Base-by-base conservation (phyloP, 2,329 filamentous ascomycete genomes). In the Acephala macrosclerotiorum region DNA sequence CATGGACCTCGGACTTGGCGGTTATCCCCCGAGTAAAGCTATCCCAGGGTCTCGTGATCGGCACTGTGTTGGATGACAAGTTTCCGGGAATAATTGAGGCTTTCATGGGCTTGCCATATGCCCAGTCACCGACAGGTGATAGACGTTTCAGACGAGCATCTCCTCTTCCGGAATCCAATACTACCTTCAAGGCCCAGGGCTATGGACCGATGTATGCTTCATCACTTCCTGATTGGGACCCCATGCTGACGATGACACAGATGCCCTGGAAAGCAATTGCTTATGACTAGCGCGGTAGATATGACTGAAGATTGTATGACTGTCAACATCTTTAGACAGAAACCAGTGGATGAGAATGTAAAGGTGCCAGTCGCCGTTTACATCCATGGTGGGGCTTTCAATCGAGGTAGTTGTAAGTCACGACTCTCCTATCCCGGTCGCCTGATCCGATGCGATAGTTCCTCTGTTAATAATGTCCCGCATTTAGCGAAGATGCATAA, bases 341-440 rank as follows among this genome's bases (percentile, higher is more conserved):
- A 70, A 68, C 20, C 53, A 73, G 35, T 71, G 65, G 40, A 74
- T 68, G 60, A 75, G 70, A 63, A 56, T 16, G 59, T 60, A 53
- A 69, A 63, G 63, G 66, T 83, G 26, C 82, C 85, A 4, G 83
- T 87, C 20, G 77, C 85, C 7, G 75, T 89, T 1, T 90, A 88
- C 72, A 79, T 90, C 35, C 87, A 90, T 72, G 87, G 87, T 49
- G 88, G 88, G 2, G 86, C 81, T 6, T 90, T 89, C 79, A 84
- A 88, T 79, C 65, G 71, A 7, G 72, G 71, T 18, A 67, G 64
- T 33, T 66, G 71, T 55, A 35, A 26, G 29, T 11, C n/a, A 82
- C 29, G 29, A 9, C 29, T 33, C 4, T 33, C 29, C 89, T 63
- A 82, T 90, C 71, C 85, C 88, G 7, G 40, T 42, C 14, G n/a